Percentiles rank a stretch among this genome's conserved stretches.
Evolutionary conservation across 306 rosid species (phyloP).

Genomic region (Ormosia semicastrata): DNA sequence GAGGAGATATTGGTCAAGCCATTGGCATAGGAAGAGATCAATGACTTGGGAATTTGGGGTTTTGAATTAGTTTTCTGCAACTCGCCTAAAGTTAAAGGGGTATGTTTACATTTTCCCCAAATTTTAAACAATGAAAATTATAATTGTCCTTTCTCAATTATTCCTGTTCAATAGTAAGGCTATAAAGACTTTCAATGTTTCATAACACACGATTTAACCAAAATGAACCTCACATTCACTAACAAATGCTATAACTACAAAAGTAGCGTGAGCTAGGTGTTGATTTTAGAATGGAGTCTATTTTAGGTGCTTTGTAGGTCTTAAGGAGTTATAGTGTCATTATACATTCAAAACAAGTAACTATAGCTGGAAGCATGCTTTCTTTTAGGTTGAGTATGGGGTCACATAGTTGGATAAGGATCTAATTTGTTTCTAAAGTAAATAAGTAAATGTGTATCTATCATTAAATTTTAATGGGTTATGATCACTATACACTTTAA

Average conservation of each 20-base stretch:
- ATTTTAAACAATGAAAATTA: not conserved
- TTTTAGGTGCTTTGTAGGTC: not conserved
- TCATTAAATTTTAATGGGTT: too few relatives aligned
- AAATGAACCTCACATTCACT: not conserved
- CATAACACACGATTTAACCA: not conserved
- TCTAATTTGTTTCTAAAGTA: too few relatives aligned
- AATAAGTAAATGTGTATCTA: too few relatives aligned
- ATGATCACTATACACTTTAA: too few relatives aligned
- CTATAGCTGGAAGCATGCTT: not conserved
- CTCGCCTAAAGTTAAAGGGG: too few relatives aligned
- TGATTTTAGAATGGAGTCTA: not conserved
- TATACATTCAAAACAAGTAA: not conserved
- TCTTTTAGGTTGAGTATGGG: not conserved
- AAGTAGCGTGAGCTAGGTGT: not conserved
- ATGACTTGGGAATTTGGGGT: too few relatives aligned
- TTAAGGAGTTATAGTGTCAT: not conserved
- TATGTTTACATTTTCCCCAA: too few relatives aligned
- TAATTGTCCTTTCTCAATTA: not conserved
- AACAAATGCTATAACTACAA: not conserved
- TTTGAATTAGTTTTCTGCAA: too few relatives aligned
- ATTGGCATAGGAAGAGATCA: too few relatives aligned
- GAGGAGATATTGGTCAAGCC: too few relatives aligned
- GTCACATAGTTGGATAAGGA: too few relatives aligned
- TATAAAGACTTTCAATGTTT: not conserved
- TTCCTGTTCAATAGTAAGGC: constrained; percentile 64